A percentile compares a stretch with the other conserved stretches of the same genome.
Conservation (phyloP, 129 eudicot genomes). For the Saussurea involucrata region DNA sequence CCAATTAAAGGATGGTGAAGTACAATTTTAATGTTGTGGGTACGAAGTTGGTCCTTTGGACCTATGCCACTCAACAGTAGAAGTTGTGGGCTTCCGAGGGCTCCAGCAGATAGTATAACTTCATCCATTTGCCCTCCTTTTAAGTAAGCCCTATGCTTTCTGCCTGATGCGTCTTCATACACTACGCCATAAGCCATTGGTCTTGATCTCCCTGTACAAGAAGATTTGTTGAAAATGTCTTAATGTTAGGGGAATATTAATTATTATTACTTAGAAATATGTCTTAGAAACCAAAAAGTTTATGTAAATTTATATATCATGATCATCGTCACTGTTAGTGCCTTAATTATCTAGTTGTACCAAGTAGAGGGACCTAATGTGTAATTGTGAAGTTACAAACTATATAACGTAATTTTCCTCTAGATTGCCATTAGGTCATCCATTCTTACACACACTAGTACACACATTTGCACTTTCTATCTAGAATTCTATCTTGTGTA, state of each 20-base stretch:
- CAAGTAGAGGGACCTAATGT: no score
- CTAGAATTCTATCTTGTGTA: no score
- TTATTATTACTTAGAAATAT: background rate
- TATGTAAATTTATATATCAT: background rate
- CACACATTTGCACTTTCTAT: no score
- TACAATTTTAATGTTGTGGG: background rate
- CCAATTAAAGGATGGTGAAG: background rate
- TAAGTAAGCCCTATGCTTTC: background rate
- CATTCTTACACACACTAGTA: no score
- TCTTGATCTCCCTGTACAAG: background rate
- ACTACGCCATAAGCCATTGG: background rate
- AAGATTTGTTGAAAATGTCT: background rate
- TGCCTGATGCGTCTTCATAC: background rate
- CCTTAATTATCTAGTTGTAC: no score
- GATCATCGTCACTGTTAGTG: no score
- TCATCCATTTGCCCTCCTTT: background rate
- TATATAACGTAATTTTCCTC: no score
- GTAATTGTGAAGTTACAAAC: no score
- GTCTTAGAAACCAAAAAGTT: background rate
- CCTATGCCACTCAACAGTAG: background rate
- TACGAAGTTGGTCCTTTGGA: background rate
- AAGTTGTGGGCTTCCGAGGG: constrained; percentile 5
- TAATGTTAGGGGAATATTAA: background rate
- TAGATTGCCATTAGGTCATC: no score
- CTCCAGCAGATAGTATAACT: background rate